A percentile compares a stretch with the other conserved stretches of the same genome.
Conservation (phyloP, 768 basidiomycete genomes). For the Pholiota microspora region DNA sequence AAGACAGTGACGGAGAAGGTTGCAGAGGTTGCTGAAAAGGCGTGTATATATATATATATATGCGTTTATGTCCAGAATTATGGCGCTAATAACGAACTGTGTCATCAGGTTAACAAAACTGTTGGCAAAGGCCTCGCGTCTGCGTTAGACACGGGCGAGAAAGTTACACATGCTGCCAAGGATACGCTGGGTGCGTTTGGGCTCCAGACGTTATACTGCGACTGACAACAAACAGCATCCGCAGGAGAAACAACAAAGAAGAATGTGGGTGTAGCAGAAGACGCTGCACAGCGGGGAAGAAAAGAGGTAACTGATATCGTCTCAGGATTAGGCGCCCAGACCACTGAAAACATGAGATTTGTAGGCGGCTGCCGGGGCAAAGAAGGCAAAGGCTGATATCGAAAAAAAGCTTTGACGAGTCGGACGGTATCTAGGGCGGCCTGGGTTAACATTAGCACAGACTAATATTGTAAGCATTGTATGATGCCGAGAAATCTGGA, state of each 20-base stretch:
- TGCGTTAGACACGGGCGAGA: constrained; percentile 46
- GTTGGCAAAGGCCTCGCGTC: constrained; percentile 43
- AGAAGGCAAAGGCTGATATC: constrained; percentile 33
- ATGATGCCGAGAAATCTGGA: neutral
- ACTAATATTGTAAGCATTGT: neutral
- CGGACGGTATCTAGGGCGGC: neutral
- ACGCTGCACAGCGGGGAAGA: constrained; percentile 1
- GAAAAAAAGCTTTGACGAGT: constrained; percentile 25
- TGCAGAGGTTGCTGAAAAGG: constrained; percentile 41
- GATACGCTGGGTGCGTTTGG: constrained; percentile 35
- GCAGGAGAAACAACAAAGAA: constrained; percentile 29
- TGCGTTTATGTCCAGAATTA: too few relatives aligned
- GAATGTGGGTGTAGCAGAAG: neutral
- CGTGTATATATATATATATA: too few relatives aligned
- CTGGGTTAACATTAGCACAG: neutral
- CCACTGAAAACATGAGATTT: neutral
- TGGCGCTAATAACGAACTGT: too few relatives aligned
- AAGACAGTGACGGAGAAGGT: constrained; percentile 46
- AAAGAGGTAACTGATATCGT: constrained; percentile 13
- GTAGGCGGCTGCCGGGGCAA: constrained; percentile 32
- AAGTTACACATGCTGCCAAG: constrained; percentile 38
- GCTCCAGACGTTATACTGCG: neutral
- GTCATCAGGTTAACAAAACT: constrained; percentile 40
- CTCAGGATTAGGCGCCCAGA: neutral
- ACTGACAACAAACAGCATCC: constrained; percentile 33